Conservation (phyloP, 805 yeast genomes). For the Osmozyma mogii region DNA sequence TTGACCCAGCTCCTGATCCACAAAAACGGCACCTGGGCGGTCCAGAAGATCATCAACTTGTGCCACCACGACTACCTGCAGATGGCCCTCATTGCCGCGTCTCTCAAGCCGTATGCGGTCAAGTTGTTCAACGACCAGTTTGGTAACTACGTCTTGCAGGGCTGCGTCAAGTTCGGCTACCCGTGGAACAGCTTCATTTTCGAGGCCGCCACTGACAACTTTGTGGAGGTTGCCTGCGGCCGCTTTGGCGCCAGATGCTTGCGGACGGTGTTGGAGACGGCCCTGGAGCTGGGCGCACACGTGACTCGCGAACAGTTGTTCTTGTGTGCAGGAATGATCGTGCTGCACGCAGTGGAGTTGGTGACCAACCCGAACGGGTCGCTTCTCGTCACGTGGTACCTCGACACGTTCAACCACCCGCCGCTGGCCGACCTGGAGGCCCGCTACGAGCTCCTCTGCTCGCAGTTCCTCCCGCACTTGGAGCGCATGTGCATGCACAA, state of each 20-base stretch:
- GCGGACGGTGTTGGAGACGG: conserved; percentile 84
- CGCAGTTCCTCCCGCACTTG: conserved; percentile 53
- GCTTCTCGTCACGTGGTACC: conserved; percentile 83
- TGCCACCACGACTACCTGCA: conserved; percentile 38
- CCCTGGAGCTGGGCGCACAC: conserved; percentile 33
- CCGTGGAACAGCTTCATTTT: conserved; percentile 88
- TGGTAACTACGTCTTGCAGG: conserved; percentile 94
- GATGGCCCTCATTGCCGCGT: conserved; percentile 55
- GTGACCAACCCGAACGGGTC: conserved; percentile 85
- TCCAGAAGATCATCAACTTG: conserved; percentile 84
- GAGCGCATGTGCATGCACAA: conserved; percentile 67
- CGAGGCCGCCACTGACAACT: conserved; percentile 70
- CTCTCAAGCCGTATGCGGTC: conserved; percentile 73
- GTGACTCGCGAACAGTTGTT: conserved; percentile 56
- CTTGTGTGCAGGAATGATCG: conserved; percentile 68
- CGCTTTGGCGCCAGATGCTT: conserved; percentile 94
- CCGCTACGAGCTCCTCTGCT: conserved; percentile 59
- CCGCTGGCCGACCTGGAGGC: conserved; percentile 30
- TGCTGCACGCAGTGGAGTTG: conserved; percentile 68
- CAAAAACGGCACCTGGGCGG: conserved; percentile 99
- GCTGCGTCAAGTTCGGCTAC: conserved; percentile 81
- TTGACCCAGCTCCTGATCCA: conserved; percentile 90
- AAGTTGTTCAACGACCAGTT: conserved; percentile 89
- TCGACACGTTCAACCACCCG: conserved; percentile 54
- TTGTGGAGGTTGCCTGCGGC: conserved; percentile 75